Evolutionary conservation across 768 basidiomycete species (phyloP), one percentile per base, ranked within the genome.

Genomic region (Termitomyces sp.): DNA sequence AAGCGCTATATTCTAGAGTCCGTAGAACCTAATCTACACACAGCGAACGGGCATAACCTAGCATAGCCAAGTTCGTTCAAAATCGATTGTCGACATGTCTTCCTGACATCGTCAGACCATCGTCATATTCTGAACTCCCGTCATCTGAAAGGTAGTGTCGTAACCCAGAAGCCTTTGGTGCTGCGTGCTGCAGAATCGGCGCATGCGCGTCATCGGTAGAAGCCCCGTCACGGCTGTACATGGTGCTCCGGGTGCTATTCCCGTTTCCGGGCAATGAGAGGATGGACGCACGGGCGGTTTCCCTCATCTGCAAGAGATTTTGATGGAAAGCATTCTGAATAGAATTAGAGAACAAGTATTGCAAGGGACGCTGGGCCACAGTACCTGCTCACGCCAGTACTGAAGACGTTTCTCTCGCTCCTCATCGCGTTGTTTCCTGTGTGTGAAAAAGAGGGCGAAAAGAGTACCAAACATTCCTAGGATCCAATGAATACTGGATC

Each of bases 371-470:
- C 20, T 30, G 24, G 16, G 20, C 24, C 14, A 59, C 14, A 64
- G 50, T 61, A 85, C 88, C 80, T 93, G 92, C 75, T 95, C 93
- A 63, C 87, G 86, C 88, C 93, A 94, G 73, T 95, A 94, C 68
- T 93, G 91, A 43, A 86, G 74, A 63, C 93, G 87, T 72, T 88
- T 93, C 74, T 90, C 87, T 46, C 90, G 87, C 65, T 94, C 91
- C 57, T 76, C 71, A 42, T 86, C 86, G 63, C 93, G 84, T 62
- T 88, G 82, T 63, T 84, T 82, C 39, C 86, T 76, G 65, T 94
- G 92, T 7, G 89, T 64, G 64, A 86, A 77, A 74, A 83, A 93
- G 36, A 95, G 76, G 4, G 81, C 79, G 53, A 83, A 72, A 42
- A 93, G 77, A 9, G 87, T 88, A 16, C 81, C 88, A 58, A 83